Percentiles rank a stretch among this genome's conserved stretches.
phyloP scores from a whole-genome alignment of 768 basidiomycete species.

The Psilocybe cubensis region DNA sequence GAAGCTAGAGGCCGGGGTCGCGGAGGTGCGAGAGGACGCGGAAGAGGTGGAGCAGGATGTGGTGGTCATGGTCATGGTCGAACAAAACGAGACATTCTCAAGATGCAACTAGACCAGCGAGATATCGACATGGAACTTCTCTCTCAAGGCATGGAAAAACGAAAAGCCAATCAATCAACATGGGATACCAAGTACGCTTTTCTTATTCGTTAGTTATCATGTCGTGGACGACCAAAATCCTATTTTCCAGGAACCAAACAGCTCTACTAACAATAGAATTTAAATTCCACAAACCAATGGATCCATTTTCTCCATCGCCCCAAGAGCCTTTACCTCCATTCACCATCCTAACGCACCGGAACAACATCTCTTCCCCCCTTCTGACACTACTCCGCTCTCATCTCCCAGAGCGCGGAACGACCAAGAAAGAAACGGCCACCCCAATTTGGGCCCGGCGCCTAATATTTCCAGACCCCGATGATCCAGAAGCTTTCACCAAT shows the following conservation, averaged over 20 bases:
- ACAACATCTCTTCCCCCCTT: slow-evolving; percentile 53
- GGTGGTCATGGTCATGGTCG: slow-evolving; percentile 28
- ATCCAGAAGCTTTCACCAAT: slow-evolving; percentile 54
- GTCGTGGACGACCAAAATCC: slow-evolving; percentile 5
- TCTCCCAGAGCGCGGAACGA: slow-evolving; percentile 40
- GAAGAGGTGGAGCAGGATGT: slow-evolving; percentile 32
- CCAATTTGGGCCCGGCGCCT: slow-evolving; percentile 63
- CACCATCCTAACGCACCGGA: slow-evolving; percentile 67
- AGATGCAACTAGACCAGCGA: slow-evolving; percentile 64
- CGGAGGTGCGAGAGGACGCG: slow-evolving; percentile 12
- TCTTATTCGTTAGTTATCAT: slow-evolving; percentile 10
- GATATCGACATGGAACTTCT: slow-evolving; percentile 80
- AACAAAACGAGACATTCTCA: slow-evolving; percentile 71
- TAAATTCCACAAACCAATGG: slow-evolving; percentile 58
- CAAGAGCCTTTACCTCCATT: slow-evolving; percentile 42
- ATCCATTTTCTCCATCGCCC: slow-evolving; percentile 45
- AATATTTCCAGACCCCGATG: slow-evolving; percentile 54
- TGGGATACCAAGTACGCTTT: slow-evolving; percentile 79
- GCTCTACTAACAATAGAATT: slow-evolving; percentile 76
- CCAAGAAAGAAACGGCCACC: slow-evolving; percentile 46
- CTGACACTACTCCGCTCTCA: slow-evolving; percentile 51
- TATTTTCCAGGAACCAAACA: slow-evolving; percentile 59
- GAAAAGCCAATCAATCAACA: slow-evolving; percentile 76
- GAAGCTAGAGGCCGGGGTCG: slow-evolving; percentile 36
- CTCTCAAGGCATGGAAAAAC: slow-evolving; percentile 81